These are phyloP conservation scores for Gremmenia infestans DNA, from an alignment of 2,329 filamentous ascomycete species.

Conservation along the genomic window DNA sequence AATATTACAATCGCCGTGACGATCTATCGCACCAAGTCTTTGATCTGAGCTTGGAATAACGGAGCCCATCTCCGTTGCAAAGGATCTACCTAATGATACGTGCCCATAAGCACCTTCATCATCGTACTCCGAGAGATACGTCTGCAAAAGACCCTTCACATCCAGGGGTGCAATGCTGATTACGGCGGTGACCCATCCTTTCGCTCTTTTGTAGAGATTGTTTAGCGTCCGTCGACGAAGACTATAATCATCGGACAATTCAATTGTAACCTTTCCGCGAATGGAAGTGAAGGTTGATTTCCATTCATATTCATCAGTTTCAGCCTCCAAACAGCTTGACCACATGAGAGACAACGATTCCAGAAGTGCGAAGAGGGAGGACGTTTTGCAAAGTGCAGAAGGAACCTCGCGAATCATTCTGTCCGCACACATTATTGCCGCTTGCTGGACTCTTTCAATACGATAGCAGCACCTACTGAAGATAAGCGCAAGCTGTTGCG, in stretches of 20 bases:
- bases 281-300: conserved; percentile 73
- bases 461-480: conserved; percentile 91
- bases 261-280: conserved; percentile 73
- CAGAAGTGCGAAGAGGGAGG: conserved; percentile 85
- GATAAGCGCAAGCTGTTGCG: conserved; percentile 77
- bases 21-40: conserved; percentile 75
- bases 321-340: conserved; percentile 87
- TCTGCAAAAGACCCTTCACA: conserved; percentile 91
- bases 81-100: conserved; percentile 86
- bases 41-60: conserved; percentile 83
- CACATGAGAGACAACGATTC: conserved; percentile 94
- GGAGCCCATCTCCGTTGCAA: conserved; percentile 88
- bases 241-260: conserved; percentile 89
- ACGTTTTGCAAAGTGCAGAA: conserved; percentile 83
- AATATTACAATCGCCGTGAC: conserved; percentile 66
- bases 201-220: conserved; percentile 70
- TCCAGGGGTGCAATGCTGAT: conserved; percentile 85
- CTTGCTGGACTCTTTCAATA: conserved; percentile 84
- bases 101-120: conserved; percentile 89
- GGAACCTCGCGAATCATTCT: conserved; percentile 80
- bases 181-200: conserved; percentile 72
- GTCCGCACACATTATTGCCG: conserved; percentile 77
- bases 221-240: conserved; percentile 77
- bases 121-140: conserved; percentile 91
- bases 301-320: conserved; percentile 90